These are phyloP conservation scores for Helianthus annuus DNA, from an alignment of 129 eudicot species.

Conservation along the genomic window HanXRQr2.0-SUNRISE NC_035440.2:115993039-115993538, in stretches of 20 bases:
- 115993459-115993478: constrained; percentile 1
- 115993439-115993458: background rate
- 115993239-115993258: background rate
- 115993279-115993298: background rate
- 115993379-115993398: background rate
- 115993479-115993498: constrained; percentile 24
- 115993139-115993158: constrained; percentile 11
- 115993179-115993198: background rate
- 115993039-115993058: background rate
- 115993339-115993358: too few relatives aligned
- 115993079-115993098: background rate
- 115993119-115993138: constrained; percentile 12
- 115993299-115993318: background rate
- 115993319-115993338: background rate
- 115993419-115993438: background rate
- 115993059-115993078: background rate
- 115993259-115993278: background rate
- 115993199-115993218: background rate
- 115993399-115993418: background rate
- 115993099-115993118: background rate
- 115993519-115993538: constrained; percentile 27
- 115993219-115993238: background rate
- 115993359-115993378: too few relatives aligned
- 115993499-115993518: constrained; percentile 21
- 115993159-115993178: constrained; percentile 10